Conservation (phyloP, 306 rosid genomes). For the Quercus robur region DNA sequence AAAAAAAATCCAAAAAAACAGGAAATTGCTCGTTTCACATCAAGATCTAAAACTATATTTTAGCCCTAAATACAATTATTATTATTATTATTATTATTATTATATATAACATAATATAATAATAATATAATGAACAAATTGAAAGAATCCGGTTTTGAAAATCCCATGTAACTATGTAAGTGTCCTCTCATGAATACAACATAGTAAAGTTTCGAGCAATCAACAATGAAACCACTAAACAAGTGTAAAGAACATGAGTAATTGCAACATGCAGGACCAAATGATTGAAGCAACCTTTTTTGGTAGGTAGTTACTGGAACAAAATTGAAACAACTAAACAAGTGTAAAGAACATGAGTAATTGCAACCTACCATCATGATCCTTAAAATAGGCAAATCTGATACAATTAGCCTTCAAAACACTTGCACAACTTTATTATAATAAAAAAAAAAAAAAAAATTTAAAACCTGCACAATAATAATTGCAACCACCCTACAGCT, state of each 20-base stretch:
- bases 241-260: too few species aligned
- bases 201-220: slow-evolving; percentile 12
- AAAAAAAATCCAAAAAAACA: not conserved
- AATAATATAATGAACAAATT: slow-evolving; percentile 1
- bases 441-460: too few species aligned
- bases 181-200: not conserved
- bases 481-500: slow-evolving; percentile 13
- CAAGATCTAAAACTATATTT: not conserved
- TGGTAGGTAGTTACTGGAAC: slow-evolving; percentile 26
- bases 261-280: slow-evolving; percentile 9
- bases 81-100: too few species aligned
- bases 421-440: not conserved
- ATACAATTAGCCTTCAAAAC: slow-evolving; percentile 8
- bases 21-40: not conserved
- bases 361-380: slow-evolving; percentile 15
- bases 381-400: slow-evolving; percentile 22
- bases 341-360: slow-evolving; percentile 14
- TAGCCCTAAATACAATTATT: not conserved
- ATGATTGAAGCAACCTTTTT: slow-evolving; percentile 33
- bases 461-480: not conserved
- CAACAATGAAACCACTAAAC: not conserved
- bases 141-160: not conserved
- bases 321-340: slow-evolving; percentile 23
- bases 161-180: not conserved
- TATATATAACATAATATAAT: not conserved